These are phyloP conservation scores for Vitis labrusca DNA, from an alignment of 164 flowering plant species.

Conservation along the genomic window DNA sequence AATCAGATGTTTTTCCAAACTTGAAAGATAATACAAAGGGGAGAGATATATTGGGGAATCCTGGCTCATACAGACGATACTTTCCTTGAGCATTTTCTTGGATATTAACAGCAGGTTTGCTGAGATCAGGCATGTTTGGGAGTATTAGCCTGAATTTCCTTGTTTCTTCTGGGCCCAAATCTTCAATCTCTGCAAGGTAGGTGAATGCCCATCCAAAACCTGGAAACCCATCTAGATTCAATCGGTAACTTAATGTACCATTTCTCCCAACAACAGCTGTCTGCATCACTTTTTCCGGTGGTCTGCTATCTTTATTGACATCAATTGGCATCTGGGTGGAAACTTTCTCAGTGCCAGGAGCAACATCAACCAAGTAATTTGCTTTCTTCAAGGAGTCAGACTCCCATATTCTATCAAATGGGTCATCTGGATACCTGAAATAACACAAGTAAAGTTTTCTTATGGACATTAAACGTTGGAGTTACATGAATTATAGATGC, in stretches of 20 bases:
- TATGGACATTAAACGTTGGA: not conserved
- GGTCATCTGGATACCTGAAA: conserved; percentile 96
- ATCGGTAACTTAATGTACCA: conserved; percentile 80
- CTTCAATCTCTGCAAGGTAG: conserved; percentile 95
- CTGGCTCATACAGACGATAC: conserved; percentile 89
- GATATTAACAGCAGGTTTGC: conserved; percentile 78
- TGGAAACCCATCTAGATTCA: conserved; percentile 94
- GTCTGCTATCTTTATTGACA: conserved; percentile 56
- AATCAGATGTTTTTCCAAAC: conserved; percentile 73
- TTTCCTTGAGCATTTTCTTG: conserved; percentile 93
- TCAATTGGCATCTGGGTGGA: conserved; percentile 68
- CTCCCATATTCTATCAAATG: conserved; percentile 94
- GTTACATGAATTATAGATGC: not conserved
- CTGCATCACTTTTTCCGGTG: conserved; percentile 97
- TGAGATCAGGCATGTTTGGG: conserved; percentile 64
- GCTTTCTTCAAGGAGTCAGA: conserved; percentile 85
- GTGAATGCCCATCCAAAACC: conserved; percentile 93
- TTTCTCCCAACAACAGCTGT: conserved; percentile 96
- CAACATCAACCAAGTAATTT: conserved; percentile 96
- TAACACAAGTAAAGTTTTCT: conserved; percentile 1
- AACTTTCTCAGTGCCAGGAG: conserved; percentile 76
- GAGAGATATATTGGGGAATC: conserved; percentile 68
- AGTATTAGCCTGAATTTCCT: conserved; percentile 80
- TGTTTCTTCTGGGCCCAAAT: conserved; percentile 57
- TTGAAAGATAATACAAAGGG: conserved; percentile 81